Conservation (phyloP, 78 protist genomes). For the Dictyostelium intermedium region DNA sequence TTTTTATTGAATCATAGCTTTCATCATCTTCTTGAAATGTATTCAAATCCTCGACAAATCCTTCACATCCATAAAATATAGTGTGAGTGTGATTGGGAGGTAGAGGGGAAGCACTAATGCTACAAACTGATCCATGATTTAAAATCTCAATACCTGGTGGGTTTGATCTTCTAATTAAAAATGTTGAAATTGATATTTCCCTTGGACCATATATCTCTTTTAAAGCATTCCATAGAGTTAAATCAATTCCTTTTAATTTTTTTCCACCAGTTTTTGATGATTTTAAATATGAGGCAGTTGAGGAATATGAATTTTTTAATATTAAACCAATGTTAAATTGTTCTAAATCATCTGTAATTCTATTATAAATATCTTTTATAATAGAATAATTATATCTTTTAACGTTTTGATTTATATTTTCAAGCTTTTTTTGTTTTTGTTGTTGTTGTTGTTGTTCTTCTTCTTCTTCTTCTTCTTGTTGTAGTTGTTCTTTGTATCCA, state of each 20-base stretch:
- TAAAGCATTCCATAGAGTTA: background rate
- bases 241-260: background rate
- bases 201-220: background rate
- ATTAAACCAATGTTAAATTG: background rate
- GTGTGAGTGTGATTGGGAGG: background rate
- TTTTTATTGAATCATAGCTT: background rate
- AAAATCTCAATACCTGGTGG: background rate
- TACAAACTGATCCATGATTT: background rate
- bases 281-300: background rate
- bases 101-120: background rate
- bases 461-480: background rate
- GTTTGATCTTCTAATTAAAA: background rate
- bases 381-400: background rate
- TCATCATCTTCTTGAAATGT: background rate
- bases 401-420: background rate
- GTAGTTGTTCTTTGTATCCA: background rate
- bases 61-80: background rate
- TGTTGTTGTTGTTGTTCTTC: no score
- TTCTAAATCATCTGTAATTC: background rate
- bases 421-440: background rate
- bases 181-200: background rate
- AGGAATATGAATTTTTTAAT: background rate
- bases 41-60: background rate
- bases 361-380: background rate
- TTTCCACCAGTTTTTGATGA: background rate